Evolutionary conservation across 1,284 basidiomycete species (phyloP), one percentile per base, ranked within the genome.

Genomic region (Ganoderma sinense): DNA sequence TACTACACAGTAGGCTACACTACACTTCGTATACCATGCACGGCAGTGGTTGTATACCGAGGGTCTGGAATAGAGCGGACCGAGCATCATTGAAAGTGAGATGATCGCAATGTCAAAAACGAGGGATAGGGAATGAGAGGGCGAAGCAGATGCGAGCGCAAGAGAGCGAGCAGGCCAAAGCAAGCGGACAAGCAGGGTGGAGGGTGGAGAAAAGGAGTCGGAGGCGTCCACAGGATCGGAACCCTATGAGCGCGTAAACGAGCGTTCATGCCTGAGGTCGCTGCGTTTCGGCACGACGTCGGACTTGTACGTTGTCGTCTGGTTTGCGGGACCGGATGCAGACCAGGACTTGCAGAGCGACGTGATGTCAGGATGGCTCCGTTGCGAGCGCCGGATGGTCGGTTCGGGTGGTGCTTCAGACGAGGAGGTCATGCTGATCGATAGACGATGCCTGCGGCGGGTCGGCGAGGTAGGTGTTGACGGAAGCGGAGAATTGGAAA

Each of bases 341-440:
- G 85, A 81, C 87, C 88, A 93, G 65, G 88, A 83, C 71, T 87
- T 81, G 63, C 90, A 87, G n/a, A 92, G 82, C 11, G 84, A 83
- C 13, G 83, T 78, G 59, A 92, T 85, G 73, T 89, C 86, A 13
- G 88, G 84, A 76, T 91, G 86, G 70, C 89, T 91, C 36, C 77
- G 78, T 69, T 80, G 82, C 53, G 82, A 80, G 41, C 85, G 84
- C 56, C 86, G 85, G 29, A 90, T 82, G 5, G 84, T 83, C 2
- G 89, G 87, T 5, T 84, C 82, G 4, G 88, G 84, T 2, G 84
- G 83, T 36, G 81, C 78, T 8, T 82, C 78, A 10, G 78, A 78
- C 14, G 81, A 74, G 29, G 80, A 76, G n/a, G 81, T 78, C 75
- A 82, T 80, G 71, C 75, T 80, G 59, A 79, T 68, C 8, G 77